These are phyloP conservation scores for Lophiotrema nucula DNA, from an alignment of 495 filamentous ascomycete species.

Conservation along the genomic window DNA sequence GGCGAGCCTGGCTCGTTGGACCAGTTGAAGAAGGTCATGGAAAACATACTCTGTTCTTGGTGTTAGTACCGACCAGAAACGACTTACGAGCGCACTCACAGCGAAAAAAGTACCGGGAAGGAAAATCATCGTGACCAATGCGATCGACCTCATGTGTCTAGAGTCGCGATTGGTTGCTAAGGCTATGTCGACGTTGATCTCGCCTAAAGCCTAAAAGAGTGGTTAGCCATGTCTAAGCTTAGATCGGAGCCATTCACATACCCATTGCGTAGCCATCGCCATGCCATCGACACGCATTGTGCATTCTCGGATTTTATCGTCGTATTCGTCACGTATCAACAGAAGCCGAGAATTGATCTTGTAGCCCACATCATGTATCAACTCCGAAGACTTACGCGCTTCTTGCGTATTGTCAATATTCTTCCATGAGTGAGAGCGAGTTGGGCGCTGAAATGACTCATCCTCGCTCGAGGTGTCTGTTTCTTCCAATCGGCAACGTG, in stretches of 20 bases:
- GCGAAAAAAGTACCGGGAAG: conserved; percentile 15
- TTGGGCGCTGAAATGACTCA: not conserved
- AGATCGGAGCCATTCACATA: no score
- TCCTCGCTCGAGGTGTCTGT: not conserved
- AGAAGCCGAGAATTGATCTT: conserved; percentile 29
- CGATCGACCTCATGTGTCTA: conserved; percentile 9
- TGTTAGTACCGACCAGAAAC: not conserved
- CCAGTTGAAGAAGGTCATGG: conserved; percentile 10
- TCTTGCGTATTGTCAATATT: not conserved
- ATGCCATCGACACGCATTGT: conserved; percentile 44
- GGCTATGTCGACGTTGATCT: conserved; percentile 14
- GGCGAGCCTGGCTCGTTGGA: not conserved
- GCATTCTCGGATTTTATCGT: conserved; percentile 43
- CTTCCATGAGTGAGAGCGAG: not conserved
- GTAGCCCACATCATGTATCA: conserved; percentile 15
- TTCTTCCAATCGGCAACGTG: not conserved
- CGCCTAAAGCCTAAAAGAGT: not conserved
- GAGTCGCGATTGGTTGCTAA: conserved; percentile 14
- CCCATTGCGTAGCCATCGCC: conserved; percentile 44
- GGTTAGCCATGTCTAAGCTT: no score
- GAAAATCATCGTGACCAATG: conserved; percentile 13
- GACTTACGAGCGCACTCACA: not conserved
- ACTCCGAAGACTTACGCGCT: not conserved
- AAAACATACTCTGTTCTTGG: conserved; percentile 1
- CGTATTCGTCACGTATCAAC: conserved; percentile 37